Conservation (phyloP, 495 filamentous ascomycete genomes). For the Chaetomium tenue region DNA sequence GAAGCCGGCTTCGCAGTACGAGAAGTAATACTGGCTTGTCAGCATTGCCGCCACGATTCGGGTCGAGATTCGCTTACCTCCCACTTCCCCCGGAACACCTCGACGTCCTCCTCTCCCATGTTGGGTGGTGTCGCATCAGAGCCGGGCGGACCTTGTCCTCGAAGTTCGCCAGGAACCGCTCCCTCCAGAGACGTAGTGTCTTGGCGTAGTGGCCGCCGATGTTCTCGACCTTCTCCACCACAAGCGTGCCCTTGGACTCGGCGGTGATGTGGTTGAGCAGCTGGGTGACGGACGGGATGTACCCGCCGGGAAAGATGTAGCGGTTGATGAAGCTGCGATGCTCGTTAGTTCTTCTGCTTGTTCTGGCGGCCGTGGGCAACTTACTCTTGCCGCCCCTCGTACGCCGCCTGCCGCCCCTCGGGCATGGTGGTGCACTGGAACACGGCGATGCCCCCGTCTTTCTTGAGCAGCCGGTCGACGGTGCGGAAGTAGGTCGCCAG, state of each 20-base stretch:
- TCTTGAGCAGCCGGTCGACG: constrained; percentile 60
- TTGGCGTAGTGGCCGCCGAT: constrained; percentile 71
- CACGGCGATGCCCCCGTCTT: constrained; percentile 61
- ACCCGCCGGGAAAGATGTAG: constrained; percentile 74
- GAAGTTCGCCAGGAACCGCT: constrained; percentile 62
- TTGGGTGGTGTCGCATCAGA: constrained; percentile 50
- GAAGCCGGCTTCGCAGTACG: constrained; percentile 72
- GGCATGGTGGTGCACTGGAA: constrained; percentile 79
- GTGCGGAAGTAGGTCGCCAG: constrained; percentile 60
- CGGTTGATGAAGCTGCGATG: constrained; percentile 61
- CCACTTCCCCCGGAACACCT: constrained; percentile 69
- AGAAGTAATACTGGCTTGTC: constrained; percentile 64
- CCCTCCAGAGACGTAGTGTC: constrained; percentile 63
- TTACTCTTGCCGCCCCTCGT: constrained; percentile 48
- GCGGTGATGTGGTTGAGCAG: constrained; percentile 58
- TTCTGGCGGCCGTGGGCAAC: constrained; percentile 14
- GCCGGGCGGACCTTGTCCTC: constrained; percentile 55
- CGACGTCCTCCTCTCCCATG: constrained; percentile 57
- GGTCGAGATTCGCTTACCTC: constrained; percentile 41
- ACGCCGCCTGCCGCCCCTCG: constrained; percentile 52
- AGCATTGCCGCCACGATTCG: not conserved
- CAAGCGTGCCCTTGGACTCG: constrained; percentile 56
- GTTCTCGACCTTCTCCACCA: constrained; percentile 63
- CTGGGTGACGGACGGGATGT: constrained; percentile 64
- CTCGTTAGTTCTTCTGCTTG: constrained; percentile 5